These are phyloP conservation scores for Pelagomonas calceolata DNA, from an alignment of 108 stramenopile genomes.

Conservation along the genomic window DNA sequence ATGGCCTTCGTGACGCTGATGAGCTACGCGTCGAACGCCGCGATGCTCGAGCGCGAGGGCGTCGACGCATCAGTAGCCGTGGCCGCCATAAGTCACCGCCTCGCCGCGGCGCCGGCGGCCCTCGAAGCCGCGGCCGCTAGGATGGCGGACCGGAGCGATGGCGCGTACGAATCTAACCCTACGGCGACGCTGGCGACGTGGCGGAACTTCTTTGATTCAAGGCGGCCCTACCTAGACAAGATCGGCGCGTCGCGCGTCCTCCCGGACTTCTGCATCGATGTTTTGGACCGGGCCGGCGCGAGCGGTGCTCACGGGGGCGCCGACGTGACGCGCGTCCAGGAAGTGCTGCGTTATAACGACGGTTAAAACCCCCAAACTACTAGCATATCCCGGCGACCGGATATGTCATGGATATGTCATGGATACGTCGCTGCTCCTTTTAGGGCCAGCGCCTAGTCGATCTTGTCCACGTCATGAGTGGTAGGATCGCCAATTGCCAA, in stretches of 20 bases:
- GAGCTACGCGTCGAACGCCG: background rate
- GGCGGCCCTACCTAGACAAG: background rate
- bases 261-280: background rate
- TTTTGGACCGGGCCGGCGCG: background rate
- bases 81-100: background rate
- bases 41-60: background rate
- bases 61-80: background rate
- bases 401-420: too few relatives aligned
- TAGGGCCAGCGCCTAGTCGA: too few relatives aligned
- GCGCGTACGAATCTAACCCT: background rate
- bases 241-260: background rate
- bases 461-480: too few relatives aligned
- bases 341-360: background rate
- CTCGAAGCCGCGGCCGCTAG: background rate
- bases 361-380: too few relatives aligned
- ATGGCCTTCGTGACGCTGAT: background rate
- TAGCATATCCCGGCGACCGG: too few relatives aligned
- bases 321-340: background rate
- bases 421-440: too few relatives aligned
- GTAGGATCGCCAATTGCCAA: background rate
- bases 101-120: background rate
- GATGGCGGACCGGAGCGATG: background rate
- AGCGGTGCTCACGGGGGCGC: too few relatives aligned
- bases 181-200: background rate
- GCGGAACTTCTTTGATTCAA: background rate